Percentiles rank a stretch among this genome's conserved stretches.
These are phyloP conservation scores for Phytophthora multivora DNA, from an alignment of 352 stramenopile genomes.

Conservation along the genomic window DNA sequence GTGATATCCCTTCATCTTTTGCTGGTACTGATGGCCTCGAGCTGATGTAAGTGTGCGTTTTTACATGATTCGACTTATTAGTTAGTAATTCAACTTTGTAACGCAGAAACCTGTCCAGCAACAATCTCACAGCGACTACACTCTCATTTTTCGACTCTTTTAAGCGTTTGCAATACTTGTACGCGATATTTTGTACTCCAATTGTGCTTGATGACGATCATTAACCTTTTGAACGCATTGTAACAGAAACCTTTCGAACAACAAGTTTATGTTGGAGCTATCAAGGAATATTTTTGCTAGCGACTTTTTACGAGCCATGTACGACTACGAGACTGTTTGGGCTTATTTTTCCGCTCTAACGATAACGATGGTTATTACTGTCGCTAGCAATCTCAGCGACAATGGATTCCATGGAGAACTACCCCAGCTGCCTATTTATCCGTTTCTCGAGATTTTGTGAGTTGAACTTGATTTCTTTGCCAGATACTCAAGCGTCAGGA, in stretches of 20 bases:
- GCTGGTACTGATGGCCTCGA: conserved; percentile 64
- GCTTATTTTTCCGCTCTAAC: conserved; percentile 1
- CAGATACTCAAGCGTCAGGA: too few species aligned
- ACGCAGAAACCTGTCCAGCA: conserved; percentile 45
- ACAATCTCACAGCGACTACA: conserved; percentile 35
- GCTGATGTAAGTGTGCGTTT: conserved; percentile 45
- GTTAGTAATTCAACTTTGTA: background rate
- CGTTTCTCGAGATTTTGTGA: conserved; percentile 49
- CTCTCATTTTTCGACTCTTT: conserved; percentile 46
- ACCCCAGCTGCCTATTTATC: conserved; percentile 33
- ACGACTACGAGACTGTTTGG: conserved; percentile 8
- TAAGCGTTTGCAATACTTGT: conserved; percentile 45
- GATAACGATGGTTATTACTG: conserved; percentile 6
- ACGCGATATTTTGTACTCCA: background rate
- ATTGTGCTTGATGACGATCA: background rate
- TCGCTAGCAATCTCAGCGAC: conserved; percentile 52
- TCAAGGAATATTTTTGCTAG: conserved; percentile 46
- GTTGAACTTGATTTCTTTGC: conserved; percentile 1
- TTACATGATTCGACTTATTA: background rate
- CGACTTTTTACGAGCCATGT: conserved; percentile 57
- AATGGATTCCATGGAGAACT: conserved; percentile 53
- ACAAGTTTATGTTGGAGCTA: conserved; percentile 45
- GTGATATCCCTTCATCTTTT: conserved; percentile 56
- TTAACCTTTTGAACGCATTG: background rate
- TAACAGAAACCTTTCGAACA: conserved; percentile 53